A percentile compares a stretch with the other conserved stretches of the same genome.
phyloP scores from a whole-genome alignment of 2,329 filamentous ascomycete genomes.

The Arthrobotrys musiformis region DNA sequence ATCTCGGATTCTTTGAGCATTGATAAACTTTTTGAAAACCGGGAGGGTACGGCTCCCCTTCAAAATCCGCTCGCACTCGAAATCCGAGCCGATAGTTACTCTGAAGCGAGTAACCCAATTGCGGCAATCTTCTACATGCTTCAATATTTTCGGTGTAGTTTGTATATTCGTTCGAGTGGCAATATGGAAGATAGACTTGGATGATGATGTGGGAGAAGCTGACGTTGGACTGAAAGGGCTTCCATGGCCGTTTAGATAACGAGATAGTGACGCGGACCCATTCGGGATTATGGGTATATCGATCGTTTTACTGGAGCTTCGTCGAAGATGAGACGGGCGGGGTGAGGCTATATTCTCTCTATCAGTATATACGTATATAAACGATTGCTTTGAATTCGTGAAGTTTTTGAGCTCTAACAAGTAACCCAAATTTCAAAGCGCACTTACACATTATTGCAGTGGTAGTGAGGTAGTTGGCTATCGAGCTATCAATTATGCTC shows the following conservation, averaged over 20 bases:
- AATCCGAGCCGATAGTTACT: background rate
- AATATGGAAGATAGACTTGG: background rate
- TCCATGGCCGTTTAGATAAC: background rate
- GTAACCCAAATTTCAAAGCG: too few relatives aligned
- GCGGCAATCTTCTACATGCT: background rate
- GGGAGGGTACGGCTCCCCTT: background rate
- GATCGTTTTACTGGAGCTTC: background rate
- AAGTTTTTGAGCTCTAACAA: too few relatives aligned
- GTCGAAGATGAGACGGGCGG: background rate
- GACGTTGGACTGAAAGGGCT: background rate
- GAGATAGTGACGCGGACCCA: background rate
- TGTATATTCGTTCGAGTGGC: background rate
- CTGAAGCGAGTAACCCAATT: background rate
- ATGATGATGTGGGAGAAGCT: background rate
- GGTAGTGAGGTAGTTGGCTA: too few relatives aligned
- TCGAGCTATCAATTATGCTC: too few relatives aligned
- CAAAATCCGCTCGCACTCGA: background rate
- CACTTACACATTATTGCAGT: too few relatives aligned
- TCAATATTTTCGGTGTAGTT: background rate
- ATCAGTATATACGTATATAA: too few relatives aligned
- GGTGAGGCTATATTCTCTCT: background rate
- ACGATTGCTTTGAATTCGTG: too few relatives aligned
- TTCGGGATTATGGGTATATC: background rate
- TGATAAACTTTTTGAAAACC: constrained; percentile 2
- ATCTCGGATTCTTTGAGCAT: constrained; percentile 38